Evolutionary conservation across 768 basidiomycete species (phyloP).

Genomic region (Arthromyces matolae): DNA sequence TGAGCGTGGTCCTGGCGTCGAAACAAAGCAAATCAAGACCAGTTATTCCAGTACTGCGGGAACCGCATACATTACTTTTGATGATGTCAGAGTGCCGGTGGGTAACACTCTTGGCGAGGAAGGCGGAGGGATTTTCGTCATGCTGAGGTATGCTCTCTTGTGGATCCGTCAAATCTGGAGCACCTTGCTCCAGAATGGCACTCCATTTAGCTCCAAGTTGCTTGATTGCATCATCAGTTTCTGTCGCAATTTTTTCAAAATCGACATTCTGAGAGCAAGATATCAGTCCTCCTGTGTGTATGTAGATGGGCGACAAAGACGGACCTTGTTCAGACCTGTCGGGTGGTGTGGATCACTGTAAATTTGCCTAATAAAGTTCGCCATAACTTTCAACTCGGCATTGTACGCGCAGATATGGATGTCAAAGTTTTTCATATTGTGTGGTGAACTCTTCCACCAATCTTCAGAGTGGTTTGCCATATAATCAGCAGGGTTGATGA

Average conservation of each 20-base stretch:
- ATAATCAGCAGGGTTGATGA: constrained; percentile 74
- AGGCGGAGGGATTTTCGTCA: constrained; percentile 31
- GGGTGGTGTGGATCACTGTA: constrained; percentile 73
- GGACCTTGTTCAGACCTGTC: constrained; percentile 71
- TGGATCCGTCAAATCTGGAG: constrained; percentile 49
- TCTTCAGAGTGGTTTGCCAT: constrained; percentile 64
- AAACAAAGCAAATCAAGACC: constrained; percentile 64
- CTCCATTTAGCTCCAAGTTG: constrained; percentile 55
- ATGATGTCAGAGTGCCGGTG: constrained; percentile 81
- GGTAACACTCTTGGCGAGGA: constrained; percentile 71
- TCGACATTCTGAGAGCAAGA: constrained; percentile 49
- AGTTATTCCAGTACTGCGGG: constrained; percentile 88
- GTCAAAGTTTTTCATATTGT: constrained; percentile 72
- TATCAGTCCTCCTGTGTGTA: not conserved
- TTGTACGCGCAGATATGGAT: constrained; percentile 80
- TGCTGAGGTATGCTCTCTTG: constrained; percentile 38
- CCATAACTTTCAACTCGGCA: constrained; percentile 63
- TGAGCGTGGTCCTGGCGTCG: constrained; percentile 46
- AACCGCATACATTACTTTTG: constrained; percentile 80
- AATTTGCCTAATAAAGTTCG: constrained; percentile 56
- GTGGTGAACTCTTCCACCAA: constrained; percentile 68
- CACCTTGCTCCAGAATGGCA: constrained; percentile 43
- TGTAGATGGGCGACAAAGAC: constrained; percentile 5
- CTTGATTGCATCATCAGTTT: constrained; percentile 68
- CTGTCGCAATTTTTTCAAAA: constrained; percentile 59